Base-by-base conservation (phyloP, 495 filamentous ascomycete species). In the Pseudevernia furfuracea region DNA sequence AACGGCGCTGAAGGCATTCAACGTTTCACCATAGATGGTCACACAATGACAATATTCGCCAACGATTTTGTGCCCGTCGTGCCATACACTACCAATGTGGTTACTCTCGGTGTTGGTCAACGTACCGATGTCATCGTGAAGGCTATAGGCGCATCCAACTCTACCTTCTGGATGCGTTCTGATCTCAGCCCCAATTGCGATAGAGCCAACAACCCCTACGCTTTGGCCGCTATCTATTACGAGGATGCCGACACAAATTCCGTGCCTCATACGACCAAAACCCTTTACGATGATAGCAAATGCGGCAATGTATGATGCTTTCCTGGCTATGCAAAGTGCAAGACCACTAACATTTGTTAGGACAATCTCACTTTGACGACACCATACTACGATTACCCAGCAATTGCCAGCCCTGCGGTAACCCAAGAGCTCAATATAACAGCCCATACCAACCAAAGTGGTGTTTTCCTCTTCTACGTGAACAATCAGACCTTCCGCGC, bases 381-480 rank as follows among this genome's bases (percentile, higher is more conserved):
- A 21, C 86, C 86, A 11, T 74, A 74, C 63, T 87, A 75, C 66
- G 70, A 76, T 44, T 81, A 87, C 41, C 63, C 75, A 6, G 73
- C 84, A 4, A 74, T 78, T 1, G 55, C 59, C 4, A 72, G 79
- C 12, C 81, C 86, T 0, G 75, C 76, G 0, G 75, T 74, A 9
- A 82, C 79, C 1, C 71, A 81, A 55, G 69, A 74, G 12, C 75
- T 88, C 66, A 75, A 77, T 55, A 81, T 89, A 64, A 76, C 73
- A 30, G 65, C 74, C 32, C 74, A 65, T 34, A 68, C 65, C 11
- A 89, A 89, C 69, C 78, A 71, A 3, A 83, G 81, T 0, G 74
- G 75, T 23, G 67, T 79, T 52, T 72, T 77, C n/a, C 71, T 87
- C n/a, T 89, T 82, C 80, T 73, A 71, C 32, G 79, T 89, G 61